Conservation (phyloP, 768 basidiomycete genomes). For the Boletus eberwhitei region DNA sequence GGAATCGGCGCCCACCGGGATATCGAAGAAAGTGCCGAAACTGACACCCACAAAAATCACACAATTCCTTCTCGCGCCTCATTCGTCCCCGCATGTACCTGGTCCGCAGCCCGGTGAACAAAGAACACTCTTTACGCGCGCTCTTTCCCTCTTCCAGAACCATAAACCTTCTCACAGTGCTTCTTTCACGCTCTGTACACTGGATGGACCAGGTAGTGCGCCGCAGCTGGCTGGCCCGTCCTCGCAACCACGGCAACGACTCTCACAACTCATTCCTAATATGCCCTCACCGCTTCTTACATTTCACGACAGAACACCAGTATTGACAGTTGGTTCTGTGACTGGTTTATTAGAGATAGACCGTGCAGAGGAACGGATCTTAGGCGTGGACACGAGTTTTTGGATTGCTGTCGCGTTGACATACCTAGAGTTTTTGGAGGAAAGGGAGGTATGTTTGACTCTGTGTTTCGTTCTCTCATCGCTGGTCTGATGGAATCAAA, state of each 20-base stretch:
- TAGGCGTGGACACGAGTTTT: constrained; percentile 75
- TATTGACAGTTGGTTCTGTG: constrained; percentile 53
- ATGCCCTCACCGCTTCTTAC: constrained; percentile 50
- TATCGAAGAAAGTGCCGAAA: constrained; percentile 6
- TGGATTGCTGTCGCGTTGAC: constrained; percentile 74
- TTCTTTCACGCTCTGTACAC: constrained; percentile 53
- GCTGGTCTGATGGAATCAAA: constrained; percentile 1
- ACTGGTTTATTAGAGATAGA: constrained; percentile 67
- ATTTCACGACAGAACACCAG: constrained; percentile 71
- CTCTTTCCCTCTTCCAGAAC: constrained; percentile 46
- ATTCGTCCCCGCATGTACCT: constrained; percentile 37
- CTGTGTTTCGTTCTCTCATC: neutral
- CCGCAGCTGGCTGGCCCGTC: constrained; percentile 20
- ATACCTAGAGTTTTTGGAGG: constrained; percentile 74
- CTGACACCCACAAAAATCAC: constrained; percentile 31
- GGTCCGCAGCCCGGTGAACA: constrained; percentile 27
- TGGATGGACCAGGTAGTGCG: constrained; percentile 18
- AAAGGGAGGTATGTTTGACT: constrained; percentile 60
- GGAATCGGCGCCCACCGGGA: constrained; percentile 4
- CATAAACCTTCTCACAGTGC: constrained; percentile 54
- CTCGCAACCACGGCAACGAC: constrained; percentile 19
- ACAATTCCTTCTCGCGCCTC: constrained; percentile 52
- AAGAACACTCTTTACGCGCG: constrained; percentile 48
- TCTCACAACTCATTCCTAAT: constrained; percentile 21
- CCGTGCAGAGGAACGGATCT: constrained; percentile 44